These are phyloP conservation scores for Clavispora asparagi DNA, from an alignment of 805 yeast species.

Conservation along the genomic window DNA sequence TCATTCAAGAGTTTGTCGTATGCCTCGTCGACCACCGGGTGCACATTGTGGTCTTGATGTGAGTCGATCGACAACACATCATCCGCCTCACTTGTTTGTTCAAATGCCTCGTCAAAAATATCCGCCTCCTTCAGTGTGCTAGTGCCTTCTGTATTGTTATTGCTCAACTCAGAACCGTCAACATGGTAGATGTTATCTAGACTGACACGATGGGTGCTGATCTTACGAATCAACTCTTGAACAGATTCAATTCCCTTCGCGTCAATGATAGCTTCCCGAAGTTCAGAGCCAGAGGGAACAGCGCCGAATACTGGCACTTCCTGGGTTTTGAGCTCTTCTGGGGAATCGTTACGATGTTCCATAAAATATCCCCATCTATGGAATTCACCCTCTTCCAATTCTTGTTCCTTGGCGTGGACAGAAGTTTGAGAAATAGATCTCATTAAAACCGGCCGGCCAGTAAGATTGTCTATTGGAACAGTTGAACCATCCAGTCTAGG, in stretches of 20 bases:
- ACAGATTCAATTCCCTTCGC: constrained; percentile 74
- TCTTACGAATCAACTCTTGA: constrained; percentile 60
- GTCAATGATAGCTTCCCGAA: constrained; percentile 58
- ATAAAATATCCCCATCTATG: constrained; percentile 83
- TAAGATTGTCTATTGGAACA: constrained; percentile 57
- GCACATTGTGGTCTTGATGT: constrained; percentile 17
- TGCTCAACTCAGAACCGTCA: not conserved
- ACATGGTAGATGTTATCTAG: constrained; percentile 45
- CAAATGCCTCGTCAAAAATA: constrained; percentile 4
- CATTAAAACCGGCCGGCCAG: constrained; percentile 68
- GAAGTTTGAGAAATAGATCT: constrained; percentile 62
- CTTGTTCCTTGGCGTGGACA: constrained; percentile 67
- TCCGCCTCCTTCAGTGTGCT: not conserved
- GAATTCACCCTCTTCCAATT: constrained; percentile 88
- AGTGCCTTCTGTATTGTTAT: not conserved
- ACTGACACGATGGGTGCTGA: constrained; percentile 48
- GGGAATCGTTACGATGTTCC: constrained; percentile 45
- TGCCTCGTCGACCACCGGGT: constrained; percentile 60
- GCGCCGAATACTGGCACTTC: constrained; percentile 29
- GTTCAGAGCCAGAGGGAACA: constrained; percentile 51
- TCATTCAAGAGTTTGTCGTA: constrained; percentile 69
- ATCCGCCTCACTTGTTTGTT: constrained; percentile 1
- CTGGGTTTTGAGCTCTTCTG: constrained; percentile 4
- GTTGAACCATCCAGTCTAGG: constrained; percentile 47
- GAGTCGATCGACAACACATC: constrained; percentile 29